Evolutionary conservation across 2,329 filamentous ascomycete genomes (phyloP).

Genomic region (Cercospora beticola): DNA sequence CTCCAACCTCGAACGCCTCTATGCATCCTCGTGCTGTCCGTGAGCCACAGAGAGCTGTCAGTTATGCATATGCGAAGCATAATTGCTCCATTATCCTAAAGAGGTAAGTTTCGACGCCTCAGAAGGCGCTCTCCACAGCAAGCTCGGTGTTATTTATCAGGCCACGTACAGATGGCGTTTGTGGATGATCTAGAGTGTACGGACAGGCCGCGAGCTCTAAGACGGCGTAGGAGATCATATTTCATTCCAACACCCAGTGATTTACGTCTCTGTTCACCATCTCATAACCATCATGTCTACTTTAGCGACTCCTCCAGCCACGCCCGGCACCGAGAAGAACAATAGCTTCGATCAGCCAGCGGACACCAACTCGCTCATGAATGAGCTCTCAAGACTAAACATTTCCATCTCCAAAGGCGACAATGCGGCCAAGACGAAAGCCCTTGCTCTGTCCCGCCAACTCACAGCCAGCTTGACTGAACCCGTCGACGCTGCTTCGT

Average conservation of each 20-base stretch:
- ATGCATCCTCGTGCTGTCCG: not conserved
- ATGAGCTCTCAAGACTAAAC: not conserved
- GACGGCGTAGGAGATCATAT: not conserved
- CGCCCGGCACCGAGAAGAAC: not conserved
- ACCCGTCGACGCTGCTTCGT: slow-evolving; percentile 7
- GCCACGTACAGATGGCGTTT: not conserved
- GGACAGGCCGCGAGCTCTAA: not conserved
- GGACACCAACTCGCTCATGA: not conserved
- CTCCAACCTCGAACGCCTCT: not conserved
- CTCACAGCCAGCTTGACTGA: slow-evolving; percentile 10
- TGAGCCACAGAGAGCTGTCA: not conserved
- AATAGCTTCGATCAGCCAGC: not conserved
- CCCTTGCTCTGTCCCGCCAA: slow-evolving; percentile 2
- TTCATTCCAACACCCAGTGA: not conserved
- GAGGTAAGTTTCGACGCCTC: not conserved
- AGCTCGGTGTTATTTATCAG: not conserved
- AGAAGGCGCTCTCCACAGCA: not conserved
- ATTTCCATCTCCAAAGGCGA: slow-evolving; percentile 5
- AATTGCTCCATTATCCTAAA: not conserved
- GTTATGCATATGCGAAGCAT: not conserved
- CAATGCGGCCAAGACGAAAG: not conserved
- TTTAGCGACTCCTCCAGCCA: not conserved
- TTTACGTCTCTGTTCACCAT: not conserved
- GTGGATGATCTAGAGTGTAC: not conserved
- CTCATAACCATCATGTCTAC: not conserved